Conservation (phyloP, 2,329 filamentous ascomycete species). For the Phyllosticta citribraziliensis region DNA sequence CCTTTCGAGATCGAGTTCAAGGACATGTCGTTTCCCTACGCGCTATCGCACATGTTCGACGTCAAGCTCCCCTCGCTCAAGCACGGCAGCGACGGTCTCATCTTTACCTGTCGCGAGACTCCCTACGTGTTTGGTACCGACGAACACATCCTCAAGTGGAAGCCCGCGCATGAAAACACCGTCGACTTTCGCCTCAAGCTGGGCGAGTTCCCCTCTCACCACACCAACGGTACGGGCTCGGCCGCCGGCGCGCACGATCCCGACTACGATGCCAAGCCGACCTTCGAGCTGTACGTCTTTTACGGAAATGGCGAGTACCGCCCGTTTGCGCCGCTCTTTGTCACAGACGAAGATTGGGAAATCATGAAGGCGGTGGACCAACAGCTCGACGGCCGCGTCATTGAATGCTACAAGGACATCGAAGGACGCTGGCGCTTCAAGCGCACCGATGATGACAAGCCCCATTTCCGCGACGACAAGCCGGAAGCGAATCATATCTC, state of each 20-base stretch:
- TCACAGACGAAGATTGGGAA: conserved; percentile 70
- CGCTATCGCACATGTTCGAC: conserved; percentile 67
- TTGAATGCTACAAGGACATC: conserved; percentile 79
- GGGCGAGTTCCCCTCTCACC: conserved; percentile 57
- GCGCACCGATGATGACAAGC: conserved; percentile 37
- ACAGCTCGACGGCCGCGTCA: conserved; percentile 74
- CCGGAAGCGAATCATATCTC: conserved; percentile 77
- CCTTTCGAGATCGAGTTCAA: conserved; percentile 82
- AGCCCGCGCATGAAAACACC: conserved; percentile 88
- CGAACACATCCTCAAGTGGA: conserved; percentile 93
- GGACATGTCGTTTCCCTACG: conserved; percentile 80
- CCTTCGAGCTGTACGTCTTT: conserved; percentile 62
- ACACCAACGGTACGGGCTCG: conserved; percentile 42
- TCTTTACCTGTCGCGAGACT: conserved; percentile 89
- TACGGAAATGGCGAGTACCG: conserved; percentile 56
- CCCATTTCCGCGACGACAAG: conserved; percentile 90
- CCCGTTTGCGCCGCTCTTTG: not conserved
- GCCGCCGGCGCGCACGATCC: conserved; percentile 52
- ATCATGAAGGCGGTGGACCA: conserved; percentile 61
- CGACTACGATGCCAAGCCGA: conserved; percentile 73
- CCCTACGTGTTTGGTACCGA: conserved; percentile 87
- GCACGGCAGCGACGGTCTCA: conserved; percentile 92
- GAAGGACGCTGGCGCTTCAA: conserved; percentile 68
- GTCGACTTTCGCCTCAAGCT: conserved; percentile 82
- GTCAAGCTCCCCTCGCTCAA: conserved; percentile 72